Base-by-base conservation (phyloP, 2,329 filamentous ascomycete genomes). In the Neonectria coccinea region DNA sequence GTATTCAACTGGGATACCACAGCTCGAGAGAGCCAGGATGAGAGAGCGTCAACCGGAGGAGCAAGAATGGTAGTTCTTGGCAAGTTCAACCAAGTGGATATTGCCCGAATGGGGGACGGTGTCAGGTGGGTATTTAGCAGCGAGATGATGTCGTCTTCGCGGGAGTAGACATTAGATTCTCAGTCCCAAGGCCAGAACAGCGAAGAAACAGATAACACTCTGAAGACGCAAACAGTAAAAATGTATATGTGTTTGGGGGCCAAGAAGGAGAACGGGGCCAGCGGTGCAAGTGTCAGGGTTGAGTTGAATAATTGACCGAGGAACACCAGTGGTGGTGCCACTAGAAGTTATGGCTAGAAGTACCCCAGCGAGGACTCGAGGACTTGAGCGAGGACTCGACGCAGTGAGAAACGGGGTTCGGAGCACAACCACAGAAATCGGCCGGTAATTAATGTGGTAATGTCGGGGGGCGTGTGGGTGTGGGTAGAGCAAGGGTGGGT, bases 11-110 rank as follows among this genome's bases (percentile, higher is more conserved):
- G 11, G 50, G 57, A 27, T 41, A 33, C 14, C 29, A 20, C 27
- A 18, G 39, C 18, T 51, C 29, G 11, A 52, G 16, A 14, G 6
- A 22, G 36, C 54, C 27, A 20, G 54, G 29, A 59, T 44, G 25
- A 41, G 20, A 41, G n/a, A 12, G 18, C 14, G 47, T 20, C n/a
- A 33, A 45, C 25, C 44, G 14, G 31, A 14, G 14, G 9, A 59
- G 39, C 39, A 52, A 56, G 20, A 56, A 10, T 39, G 31, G 20
- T 36, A 50, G 29, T 52, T 59, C 61, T 59, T 64, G 56, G 50
- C 61, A 59, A 42, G 33, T 44, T 64, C 44, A 33, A 50, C n/a
- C 39, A 52, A 31, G 61, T 59, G 51, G 61, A 44, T 56, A 56
- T 31, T 51, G 45, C 47, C 61, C 48, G n/a, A 27, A 56, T 59